Conservation (phyloP, 164 flowering plant genomes). For the Tinospora cordifolia region DNA sequence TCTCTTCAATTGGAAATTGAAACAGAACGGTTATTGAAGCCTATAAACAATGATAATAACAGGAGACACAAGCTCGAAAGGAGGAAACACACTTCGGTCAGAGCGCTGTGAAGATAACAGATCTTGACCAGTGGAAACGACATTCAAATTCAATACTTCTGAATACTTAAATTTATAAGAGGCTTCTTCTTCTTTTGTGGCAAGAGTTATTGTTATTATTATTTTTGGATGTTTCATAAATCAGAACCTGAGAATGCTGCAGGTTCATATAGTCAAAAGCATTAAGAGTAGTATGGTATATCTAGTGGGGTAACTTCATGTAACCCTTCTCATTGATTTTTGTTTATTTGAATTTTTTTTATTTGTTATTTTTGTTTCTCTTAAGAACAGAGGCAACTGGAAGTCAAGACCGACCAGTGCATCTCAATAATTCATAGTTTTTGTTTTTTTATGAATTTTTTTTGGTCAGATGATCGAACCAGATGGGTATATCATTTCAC, state of each 20-base stretch:
- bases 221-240: constrained; percentile 16
- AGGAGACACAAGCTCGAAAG: constrained; percentile 48
- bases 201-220: constrained; percentile 6
- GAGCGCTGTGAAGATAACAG: constrained; percentile 22
- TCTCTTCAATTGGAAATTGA: constrained; percentile 50
- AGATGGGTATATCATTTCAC: constrained; percentile 3
- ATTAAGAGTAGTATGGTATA: constrained; percentile 6
- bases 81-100: constrained; percentile 29
- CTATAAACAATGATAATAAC: constrained; percentile 31
- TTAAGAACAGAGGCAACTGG: not conserved
- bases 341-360: too few relatives aligned
- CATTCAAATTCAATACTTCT: constrained; percentile 3
- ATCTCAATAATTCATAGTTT: not conserved
- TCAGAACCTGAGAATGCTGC: constrained; percentile 12
- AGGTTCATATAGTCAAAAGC: constrained; percentile 13
- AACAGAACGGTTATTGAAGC: constrained; percentile 45
- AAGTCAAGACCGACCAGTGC: not conserved
- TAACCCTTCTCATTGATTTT: too few relatives aligned
- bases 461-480: not conserved
- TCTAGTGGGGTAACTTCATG: not conserved
- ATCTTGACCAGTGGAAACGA: constrained; percentile 10
- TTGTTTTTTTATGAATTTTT: too few relatives aligned
- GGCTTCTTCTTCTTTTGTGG: not conserved
- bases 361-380: too few relatives aligned
- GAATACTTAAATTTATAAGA: not conserved